phyloP scores from a whole-genome alignment of 805 yeast species.

The Diddensiella caesifluorescens region DNA sequence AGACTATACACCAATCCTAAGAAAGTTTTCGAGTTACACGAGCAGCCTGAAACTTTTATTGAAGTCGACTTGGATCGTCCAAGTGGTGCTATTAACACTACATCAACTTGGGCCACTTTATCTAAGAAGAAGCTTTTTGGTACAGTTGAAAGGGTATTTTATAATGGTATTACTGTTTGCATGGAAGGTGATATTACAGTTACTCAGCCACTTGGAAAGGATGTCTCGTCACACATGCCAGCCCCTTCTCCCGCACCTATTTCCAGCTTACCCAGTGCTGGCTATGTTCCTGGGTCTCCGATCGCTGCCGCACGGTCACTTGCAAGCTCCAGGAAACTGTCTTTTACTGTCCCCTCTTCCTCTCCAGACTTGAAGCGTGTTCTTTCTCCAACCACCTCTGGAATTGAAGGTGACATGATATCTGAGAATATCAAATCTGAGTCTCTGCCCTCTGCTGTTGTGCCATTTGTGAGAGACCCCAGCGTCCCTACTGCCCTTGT shows the following conservation, averaged over 20 bases:
- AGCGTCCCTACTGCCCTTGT: constrained; percentile 62
- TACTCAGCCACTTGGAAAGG: constrained; percentile 56
- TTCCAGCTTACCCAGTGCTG: constrained; percentile 13
- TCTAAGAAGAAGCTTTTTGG: constrained; percentile 54
- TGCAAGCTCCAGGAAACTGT: constrained; percentile 11
- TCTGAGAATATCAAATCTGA: constrained; percentile 10
- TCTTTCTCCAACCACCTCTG: neutral
- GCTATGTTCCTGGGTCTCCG: neutral
- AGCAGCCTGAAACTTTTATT: constrained; percentile 63
- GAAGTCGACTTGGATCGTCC: constrained; percentile 80
- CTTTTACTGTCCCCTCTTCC: constrained; percentile 28
- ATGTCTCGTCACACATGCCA: constrained; percentile 33
- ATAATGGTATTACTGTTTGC: constrained; percentile 73
- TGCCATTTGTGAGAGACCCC: constrained; percentile 9
- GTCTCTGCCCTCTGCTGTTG: constrained; percentile 27
- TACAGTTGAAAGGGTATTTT: constrained; percentile 80
- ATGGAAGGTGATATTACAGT: constrained; percentile 74
- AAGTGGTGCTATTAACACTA: constrained; percentile 36
- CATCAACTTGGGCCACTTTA: constrained; percentile 52
- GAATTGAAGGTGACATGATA: constrained; percentile 12
- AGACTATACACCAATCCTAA: constrained; percentile 80
- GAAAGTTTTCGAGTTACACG: constrained; percentile 74
- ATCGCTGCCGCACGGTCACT: neutral
- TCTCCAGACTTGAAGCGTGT: constrained; percentile 12
- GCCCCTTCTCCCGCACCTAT: constrained; percentile 31